These are phyloP conservation scores for Diaporthe velutina DNA, from an alignment of 2,329 filamentous ascomycete genomes.

Conservation along the genomic window DNA sequence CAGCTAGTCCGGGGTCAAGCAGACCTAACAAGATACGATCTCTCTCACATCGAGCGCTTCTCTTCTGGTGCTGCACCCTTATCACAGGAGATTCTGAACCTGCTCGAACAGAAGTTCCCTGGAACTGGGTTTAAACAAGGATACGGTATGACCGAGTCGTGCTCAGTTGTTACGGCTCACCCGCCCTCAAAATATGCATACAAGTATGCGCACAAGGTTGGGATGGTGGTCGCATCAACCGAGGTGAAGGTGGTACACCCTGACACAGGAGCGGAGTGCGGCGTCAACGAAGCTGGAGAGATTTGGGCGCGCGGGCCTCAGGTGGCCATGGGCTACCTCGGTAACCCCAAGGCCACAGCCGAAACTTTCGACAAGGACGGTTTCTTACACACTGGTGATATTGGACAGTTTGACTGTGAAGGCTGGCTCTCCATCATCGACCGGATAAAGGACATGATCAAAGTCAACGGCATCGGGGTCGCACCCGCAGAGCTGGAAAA, in stretches of 20 bases:
- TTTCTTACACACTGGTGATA: conserved; percentile 70
- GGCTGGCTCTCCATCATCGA: conserved; percentile 70
- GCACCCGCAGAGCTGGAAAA: conserved; percentile 50
- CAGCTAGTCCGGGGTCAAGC: conserved; percentile 68
- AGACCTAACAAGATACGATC: conserved; percentile 66
- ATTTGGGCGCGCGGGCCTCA: conserved; percentile 58
- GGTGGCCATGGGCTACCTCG: conserved; percentile 63
- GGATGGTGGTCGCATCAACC: conserved; percentile 68
- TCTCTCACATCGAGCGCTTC: conserved; percentile 46
- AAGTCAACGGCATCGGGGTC: conserved; percentile 50
- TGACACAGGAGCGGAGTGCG: conserved; percentile 41
- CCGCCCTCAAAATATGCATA: conserved; percentile 68
- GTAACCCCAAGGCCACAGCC: conserved; percentile 56
- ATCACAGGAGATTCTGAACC: conserved; percentile 67
- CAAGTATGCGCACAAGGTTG: conserved; percentile 68
- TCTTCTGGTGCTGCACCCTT: conserved; percentile 68
- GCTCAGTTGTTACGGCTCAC: conserved; percentile 72
- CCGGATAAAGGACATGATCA: conserved; percentile 71
- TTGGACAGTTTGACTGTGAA: conserved; percentile 66
- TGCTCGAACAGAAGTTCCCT: conserved; percentile 68
- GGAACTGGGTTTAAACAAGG: conserved; percentile 73
- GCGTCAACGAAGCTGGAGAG: conserved; percentile 64
- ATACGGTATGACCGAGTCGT: conserved; percentile 78
- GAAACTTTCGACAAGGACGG: conserved; percentile 67
- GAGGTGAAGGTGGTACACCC: conserved; percentile 70